A percentile compares a stretch with the other conserved stretches of the same genome.
Conservation (phyloP, 208 protist species). For the Wallacemonas sp. region DNA sequence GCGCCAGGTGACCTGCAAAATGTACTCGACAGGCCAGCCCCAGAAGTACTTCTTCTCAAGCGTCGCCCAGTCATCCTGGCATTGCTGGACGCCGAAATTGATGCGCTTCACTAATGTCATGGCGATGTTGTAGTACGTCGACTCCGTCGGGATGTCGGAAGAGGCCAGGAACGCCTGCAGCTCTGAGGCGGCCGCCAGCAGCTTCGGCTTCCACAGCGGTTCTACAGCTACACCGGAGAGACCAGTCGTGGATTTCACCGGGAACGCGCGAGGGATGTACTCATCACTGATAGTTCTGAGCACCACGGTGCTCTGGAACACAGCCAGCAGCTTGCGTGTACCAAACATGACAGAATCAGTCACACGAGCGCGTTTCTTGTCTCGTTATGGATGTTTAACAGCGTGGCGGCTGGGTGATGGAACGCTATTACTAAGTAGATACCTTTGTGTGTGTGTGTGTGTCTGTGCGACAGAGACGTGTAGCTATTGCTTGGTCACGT, state of each 20-base stretch:
- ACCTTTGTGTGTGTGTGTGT: no score
- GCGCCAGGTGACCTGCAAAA: slow-evolving; percentile 89
- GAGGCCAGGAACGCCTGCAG: slow-evolving; percentile 80
- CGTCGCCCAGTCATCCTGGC: slow-evolving; percentile 91
- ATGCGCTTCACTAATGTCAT: slow-evolving; percentile 92
- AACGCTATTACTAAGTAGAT: no score
- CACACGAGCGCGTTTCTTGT: no score
- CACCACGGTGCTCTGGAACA: slow-evolving; percentile 50
- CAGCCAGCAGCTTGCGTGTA: slow-evolving; percentile 29
- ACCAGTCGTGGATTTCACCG: slow-evolving; percentile 90
- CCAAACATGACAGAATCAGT: slow-evolving; percentile 29
- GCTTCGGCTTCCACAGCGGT: slow-evolving; percentile 91
- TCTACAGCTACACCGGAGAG: slow-evolving; percentile 88
- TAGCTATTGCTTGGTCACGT: no score
- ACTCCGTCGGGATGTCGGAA: slow-evolving; percentile 89
- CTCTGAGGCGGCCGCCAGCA: slow-evolving; percentile 82
- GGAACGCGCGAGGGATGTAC: slow-evolving; percentile 90
- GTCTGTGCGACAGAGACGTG: no score
- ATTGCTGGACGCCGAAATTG: slow-evolving; percentile 85
- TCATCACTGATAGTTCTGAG: slow-evolving; percentile 85
- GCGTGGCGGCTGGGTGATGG: no score
- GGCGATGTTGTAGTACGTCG: slow-evolving; percentile 91
- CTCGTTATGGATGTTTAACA: no score
- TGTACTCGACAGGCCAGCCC: slow-evolving; percentile 92
- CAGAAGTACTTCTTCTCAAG: slow-evolving; percentile 92